Conservation (phyloP, 352 stramenopile species). For the Globisporangium paroecandrum region DNA sequence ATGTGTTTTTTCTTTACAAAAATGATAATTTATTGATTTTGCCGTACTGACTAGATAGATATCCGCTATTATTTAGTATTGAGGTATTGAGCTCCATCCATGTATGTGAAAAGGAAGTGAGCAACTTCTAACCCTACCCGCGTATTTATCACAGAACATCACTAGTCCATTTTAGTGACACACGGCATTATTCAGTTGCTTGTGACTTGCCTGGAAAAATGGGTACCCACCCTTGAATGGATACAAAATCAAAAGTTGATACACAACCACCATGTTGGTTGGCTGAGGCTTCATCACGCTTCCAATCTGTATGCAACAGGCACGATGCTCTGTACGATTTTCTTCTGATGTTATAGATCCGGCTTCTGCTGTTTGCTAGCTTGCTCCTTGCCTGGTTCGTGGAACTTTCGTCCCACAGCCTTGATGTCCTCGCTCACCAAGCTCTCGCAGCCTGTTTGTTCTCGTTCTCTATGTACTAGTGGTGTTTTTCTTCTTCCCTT, state of each 20-base stretch:
- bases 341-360: background rate
- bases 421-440: background rate
- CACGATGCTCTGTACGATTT: background rate
- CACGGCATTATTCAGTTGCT: background rate
- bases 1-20: background rate
- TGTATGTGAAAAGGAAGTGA: background rate
- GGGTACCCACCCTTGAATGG: background rate
- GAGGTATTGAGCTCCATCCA: too few species aligned
- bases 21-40: background rate
- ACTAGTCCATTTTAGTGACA: background rate
- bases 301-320: background rate
- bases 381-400: background rate
- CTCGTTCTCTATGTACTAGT: conserved; percentile 7
- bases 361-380: background rate
- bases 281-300: background rate
- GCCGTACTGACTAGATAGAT: background rate
- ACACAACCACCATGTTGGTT: background rate
- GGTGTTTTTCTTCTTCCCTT: background rate
- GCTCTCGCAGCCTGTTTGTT: background rate
- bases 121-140: background rate
- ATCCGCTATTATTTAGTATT: background rate
- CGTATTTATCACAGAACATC: background rate
- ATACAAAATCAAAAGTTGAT: background rate
- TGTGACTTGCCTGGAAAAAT: background rate
- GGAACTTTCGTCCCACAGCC: background rate